A percentile compares a stretch with the other conserved stretches of the same genome.
Conservation (phyloP, 2,329 filamentous ascomycete genomes). For the Colletotrichum gloeosporioides region DNA sequence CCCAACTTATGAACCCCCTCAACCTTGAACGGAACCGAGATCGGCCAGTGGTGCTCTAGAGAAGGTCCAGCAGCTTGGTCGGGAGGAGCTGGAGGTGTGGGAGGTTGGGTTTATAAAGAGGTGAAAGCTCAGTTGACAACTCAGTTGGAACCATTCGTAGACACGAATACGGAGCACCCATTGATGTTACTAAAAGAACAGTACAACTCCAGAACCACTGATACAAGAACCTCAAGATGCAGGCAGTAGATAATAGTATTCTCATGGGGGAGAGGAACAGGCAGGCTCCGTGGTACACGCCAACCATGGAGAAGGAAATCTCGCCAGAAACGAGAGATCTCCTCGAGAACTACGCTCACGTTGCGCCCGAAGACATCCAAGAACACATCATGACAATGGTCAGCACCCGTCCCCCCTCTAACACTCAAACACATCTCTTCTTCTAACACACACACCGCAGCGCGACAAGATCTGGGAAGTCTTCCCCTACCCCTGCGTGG, state of each 20-base stretch:
- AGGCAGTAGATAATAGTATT: background rate
- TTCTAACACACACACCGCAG: background rate
- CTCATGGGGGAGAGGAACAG: slow-evolving; percentile 8
- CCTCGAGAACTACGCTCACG: slow-evolving; percentile 13
- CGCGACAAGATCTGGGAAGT: slow-evolving; percentile 19
- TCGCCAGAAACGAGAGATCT: slow-evolving; percentile 2
- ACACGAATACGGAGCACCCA: background rate
- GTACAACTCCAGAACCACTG: background rate
- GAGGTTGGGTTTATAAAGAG: background rate
- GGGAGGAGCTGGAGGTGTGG: background rate
- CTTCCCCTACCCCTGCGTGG: slow-evolving; percentile 23
- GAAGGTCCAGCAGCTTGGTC: background rate
- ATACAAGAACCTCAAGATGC: background rate
- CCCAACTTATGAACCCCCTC: background rate
- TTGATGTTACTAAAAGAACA: background rate
- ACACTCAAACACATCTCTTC: background rate
- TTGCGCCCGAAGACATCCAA: slow-evolving; percentile 2
- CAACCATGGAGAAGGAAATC: background rate
- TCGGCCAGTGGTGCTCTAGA: background rate
- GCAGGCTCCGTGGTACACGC: slow-evolving; percentile 16
- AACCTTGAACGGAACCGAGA: background rate
- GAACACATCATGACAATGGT: slow-evolving; percentile 15
- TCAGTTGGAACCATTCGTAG: background rate
- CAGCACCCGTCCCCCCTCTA: background rate
- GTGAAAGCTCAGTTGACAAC: background rate